These are phyloP conservation scores for Cutaneotrichosporon sp. DNA, from an alignment of 1,284 basidiomycete genomes.

Conservation along the genomic window DNA sequence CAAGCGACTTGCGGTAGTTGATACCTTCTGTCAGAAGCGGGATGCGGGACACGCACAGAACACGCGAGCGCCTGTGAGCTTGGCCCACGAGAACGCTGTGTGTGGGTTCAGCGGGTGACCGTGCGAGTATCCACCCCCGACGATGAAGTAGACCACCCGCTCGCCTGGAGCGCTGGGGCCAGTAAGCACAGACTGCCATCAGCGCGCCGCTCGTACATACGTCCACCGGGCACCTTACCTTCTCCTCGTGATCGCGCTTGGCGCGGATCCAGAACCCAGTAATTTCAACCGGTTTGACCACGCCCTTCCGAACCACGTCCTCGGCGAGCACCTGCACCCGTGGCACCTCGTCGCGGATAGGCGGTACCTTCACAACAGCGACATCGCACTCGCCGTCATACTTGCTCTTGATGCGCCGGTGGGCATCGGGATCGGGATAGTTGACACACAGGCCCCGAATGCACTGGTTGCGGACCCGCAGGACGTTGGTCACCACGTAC, in stretches of 20 bases:
- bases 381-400: conserved; percentile 1
- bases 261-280: conserved; percentile 3
- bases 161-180: conserved; percentile 5
- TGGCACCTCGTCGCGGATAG: neutral
- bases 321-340: neutral
- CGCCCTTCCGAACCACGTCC: neutral
- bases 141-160: conserved; percentile 10
- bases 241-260: neutral
- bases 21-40: conserved; percentile 9
- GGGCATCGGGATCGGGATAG: conserved; percentile 1
- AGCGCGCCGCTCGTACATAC: no score
- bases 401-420: neutral
- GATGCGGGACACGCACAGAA: conserved; percentile 3
- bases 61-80: conserved; percentile 2
- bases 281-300: neutral
- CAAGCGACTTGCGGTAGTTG: conserved; percentile 19
- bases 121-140: conserved; percentile 13
- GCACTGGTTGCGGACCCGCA: neutral
- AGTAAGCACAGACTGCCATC: neutral
- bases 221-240: neutral
- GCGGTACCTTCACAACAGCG: neutral
- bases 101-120: conserved; percentile 13
- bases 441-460: conserved; percentile 1
- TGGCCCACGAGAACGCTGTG: conserved; percentile 4
- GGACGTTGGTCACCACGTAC: conserved; percentile 2